Base-by-base conservation (phyloP, 2,329 filamentous ascomycete genomes). In the Colletotrichum chlorophyti region DNA sequence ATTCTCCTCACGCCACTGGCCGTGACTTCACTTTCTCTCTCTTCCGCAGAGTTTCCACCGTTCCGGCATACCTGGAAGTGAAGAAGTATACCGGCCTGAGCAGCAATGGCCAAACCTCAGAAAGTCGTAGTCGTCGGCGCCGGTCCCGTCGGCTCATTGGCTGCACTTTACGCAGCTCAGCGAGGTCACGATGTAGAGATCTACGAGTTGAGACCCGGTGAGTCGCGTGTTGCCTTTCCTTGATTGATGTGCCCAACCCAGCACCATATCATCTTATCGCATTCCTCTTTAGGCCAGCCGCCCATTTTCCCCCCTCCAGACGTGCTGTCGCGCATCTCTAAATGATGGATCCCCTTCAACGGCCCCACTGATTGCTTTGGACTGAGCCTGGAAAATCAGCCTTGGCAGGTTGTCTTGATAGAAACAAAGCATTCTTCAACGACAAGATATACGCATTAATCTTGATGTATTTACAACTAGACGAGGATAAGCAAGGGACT, bases 201-300 rank as follows among this genome's bases (percentile, higher is more conserved):
- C 46, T 99, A 98, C 73, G 95, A 99, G 75, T 79, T 99, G 65
- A 86, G 95, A 70, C 87, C 89, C 78, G 95, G 95, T 97, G 82
- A 72, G 85, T 79, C n/a, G 43, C 31, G 48, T 45, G 17, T 32
- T 14, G 32, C 14, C 34, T 42, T 38, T 35, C 35, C 17, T 27
- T 5, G 9, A 15, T 40, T 23, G n/a, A 23, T 12, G 34, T 38
- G 17, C 21, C 17, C 24, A 40, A 49, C 5, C 23, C 34, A n/a
- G n/a, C n/a, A n/a, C n/a, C n/a, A n/a, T n/a, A n/a, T n/a, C n/a
- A n/a, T n/a, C n/a, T n/a, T n/a, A n/a, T n/a, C n/a, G n/a, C n/a
- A n/a, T n/a, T n/a, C n/a, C n/a, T n/a, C n/a, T n/a, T n/a, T n/a
- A n/a, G n/a, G n/a, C n/a, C n/a, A n/a, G n/a, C n/a, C n/a, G n/a